phyloP scores from a whole-genome alignment of 305 asterid species.

The Rubia tinctorum region DNA sequence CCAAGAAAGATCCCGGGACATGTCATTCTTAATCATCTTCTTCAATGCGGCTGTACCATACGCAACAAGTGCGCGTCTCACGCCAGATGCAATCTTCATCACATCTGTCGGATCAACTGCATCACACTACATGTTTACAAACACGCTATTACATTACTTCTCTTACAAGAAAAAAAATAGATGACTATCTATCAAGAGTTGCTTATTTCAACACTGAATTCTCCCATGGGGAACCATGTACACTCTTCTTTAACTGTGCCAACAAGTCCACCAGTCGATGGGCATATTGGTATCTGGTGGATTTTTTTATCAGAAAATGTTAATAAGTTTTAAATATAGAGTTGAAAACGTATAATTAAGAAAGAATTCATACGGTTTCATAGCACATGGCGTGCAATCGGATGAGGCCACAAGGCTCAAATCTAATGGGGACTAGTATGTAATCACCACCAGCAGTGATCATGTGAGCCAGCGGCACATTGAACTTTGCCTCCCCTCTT shows the following conservation, averaged over 20 bases:
- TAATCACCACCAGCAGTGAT: conserved; percentile 84
- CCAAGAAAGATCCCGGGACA: conserved; percentile 93
- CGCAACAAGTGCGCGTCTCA: conserved; percentile 52
- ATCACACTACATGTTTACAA: conserved; percentile 83
- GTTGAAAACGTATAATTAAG: too few species aligned
- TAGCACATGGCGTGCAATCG: conserved; percentile 95
- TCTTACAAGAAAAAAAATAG: too few species aligned
- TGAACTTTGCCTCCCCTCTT: conserved; percentile 80
- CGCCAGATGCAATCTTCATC: conserved; percentile 50
- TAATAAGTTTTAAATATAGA: too few species aligned
- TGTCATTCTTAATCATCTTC: conserved; percentile 82
- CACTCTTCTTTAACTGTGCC: conserved; percentile 89
- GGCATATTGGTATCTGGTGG: conserved; percentile 75
- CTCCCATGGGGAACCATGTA: conserved; percentile 98
- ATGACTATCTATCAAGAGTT: too few species aligned
- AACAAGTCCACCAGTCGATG: conserved; percentile 97
- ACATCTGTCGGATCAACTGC: conserved; percentile 68
- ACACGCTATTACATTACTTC: too few species aligned
- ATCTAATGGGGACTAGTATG: conserved; percentile 85
- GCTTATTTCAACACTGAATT: conserved; percentile 66
- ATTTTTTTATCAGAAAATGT: too few species aligned
- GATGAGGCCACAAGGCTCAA: conserved; percentile 96
- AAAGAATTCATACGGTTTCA: conserved; percentile 66
- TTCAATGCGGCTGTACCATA: conserved; percentile 52
- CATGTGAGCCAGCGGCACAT: conserved; percentile 77